phyloP scores from a whole-genome alignment of 2,329 filamentous ascomycete species.

The Fusarium sp. region DNA sequence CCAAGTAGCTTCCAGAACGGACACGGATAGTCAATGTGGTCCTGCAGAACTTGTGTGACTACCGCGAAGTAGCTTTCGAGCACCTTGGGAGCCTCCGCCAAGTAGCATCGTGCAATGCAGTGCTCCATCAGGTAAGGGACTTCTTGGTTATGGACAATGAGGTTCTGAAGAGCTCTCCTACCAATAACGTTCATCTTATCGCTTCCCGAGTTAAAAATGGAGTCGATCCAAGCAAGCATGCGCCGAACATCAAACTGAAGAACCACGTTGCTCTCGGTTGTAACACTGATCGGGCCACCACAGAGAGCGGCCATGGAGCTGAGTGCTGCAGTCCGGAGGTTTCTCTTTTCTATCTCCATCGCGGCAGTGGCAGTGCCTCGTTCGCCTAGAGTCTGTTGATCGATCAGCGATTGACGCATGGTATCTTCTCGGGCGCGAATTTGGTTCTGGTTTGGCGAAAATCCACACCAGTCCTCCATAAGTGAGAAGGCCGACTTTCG shows the following conservation, averaged over 20 bases:
- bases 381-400: constrained; percentile 80
- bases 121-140: constrained; percentile 87
- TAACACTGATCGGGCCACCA: constrained; percentile 84
- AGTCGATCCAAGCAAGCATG: constrained; percentile 95
- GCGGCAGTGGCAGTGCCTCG: constrained; percentile 84
- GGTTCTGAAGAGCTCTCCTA: constrained; percentile 85
- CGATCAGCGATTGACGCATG: constrained; percentile 86
- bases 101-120: constrained; percentile 91
- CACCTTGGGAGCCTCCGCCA: constrained; percentile 82
- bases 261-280: constrained; percentile 86
- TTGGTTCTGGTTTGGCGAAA: constrained; percentile 88
- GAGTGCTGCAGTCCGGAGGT: constrained; percentile 87
- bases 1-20: constrained; percentile 93
- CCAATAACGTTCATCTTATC: constrained; percentile 94
- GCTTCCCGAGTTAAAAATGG: constrained; percentile 91
- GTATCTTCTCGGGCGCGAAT: constrained; percentile 85
- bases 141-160: constrained; percentile 91
- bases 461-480: constrained; percentile 99
- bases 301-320: constrained; percentile 97
- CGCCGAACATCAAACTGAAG: constrained; percentile 92
- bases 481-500: constrained; percentile 94
- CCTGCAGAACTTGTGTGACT: constrained; percentile 85
- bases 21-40: constrained; percentile 83
- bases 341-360: constrained; percentile 97
- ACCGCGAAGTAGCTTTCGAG: constrained; percentile 96